phyloP scores from a whole-genome alignment of 2,329 filamentous ascomycete genomes.

The Metarhizium album region DNA sequence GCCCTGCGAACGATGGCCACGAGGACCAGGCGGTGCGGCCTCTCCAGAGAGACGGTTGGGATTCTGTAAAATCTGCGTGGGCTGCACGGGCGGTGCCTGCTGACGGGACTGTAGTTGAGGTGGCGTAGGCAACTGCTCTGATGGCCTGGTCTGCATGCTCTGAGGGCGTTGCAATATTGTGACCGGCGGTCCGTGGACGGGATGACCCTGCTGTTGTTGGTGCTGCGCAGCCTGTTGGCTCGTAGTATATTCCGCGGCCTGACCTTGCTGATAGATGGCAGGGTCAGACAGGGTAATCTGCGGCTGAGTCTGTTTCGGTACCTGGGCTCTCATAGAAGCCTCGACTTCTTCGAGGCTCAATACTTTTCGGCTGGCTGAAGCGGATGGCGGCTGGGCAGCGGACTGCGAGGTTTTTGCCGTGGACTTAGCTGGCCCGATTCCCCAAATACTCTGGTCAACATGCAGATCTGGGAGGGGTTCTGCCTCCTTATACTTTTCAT shows the following conservation, averaged over 20 bases:
- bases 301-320: conserved; percentile 35
- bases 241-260: conserved; percentile 13
- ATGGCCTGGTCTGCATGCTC: conserved; percentile 20
- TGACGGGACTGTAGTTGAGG: conserved; percentile 19
- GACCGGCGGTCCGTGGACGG: conserved; percentile 37
- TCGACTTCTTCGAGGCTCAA: conserved; percentile 97
- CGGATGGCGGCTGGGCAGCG: conserved; percentile 13
- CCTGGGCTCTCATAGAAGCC: conserved; percentile 72
- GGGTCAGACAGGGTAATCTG: conserved; percentile 25
- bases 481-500: conserved; percentile 81
- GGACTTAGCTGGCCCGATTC: conserved; percentile 49
- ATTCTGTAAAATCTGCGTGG: conserved; percentile 71
- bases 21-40: conserved; percentile 26
- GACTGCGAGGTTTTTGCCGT: conserved; percentile 20
- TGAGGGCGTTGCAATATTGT: conserved; percentile 46
- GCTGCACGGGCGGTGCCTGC: conserved; percentile 36
- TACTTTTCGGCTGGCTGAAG: conserved; percentile 54
- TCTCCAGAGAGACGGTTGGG: conserved; percentile 54
- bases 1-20: conserved; percentile 38
- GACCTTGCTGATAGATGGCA: conserved; percentile 16
- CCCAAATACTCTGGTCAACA: conserved; percentile 90
- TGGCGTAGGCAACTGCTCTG: conserved; percentile 16
- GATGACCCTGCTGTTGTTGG: conserved; percentile 22
- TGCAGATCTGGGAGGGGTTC: conserved; percentile 83
- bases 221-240: conserved; percentile 12